Conservation (phyloP, 441 rosid species). For the Raphanus hybrid region DNA sequence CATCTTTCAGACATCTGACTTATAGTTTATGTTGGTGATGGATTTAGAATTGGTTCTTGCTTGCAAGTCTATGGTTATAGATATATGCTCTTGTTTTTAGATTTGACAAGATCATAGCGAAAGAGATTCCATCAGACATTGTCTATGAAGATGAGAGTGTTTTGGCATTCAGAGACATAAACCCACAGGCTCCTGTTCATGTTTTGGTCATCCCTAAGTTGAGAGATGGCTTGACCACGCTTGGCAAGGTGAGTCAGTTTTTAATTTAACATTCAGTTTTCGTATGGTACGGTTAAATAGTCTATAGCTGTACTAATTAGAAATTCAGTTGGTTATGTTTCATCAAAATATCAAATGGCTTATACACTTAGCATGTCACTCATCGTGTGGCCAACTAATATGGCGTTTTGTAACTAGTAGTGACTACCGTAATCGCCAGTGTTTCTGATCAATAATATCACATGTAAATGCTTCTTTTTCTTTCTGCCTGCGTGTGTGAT, state of each 20-base stretch:
- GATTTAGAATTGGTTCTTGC: too few relatives aligned
- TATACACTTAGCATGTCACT: too few relatives aligned
- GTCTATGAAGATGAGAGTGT: conserved; percentile 92
- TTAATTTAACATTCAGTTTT: not conserved
- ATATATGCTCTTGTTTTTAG: conserved; percentile 44
- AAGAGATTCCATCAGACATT: conserved; percentile 81
- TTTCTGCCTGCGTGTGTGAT: too few relatives aligned
- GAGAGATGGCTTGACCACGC: conserved; percentile 81
- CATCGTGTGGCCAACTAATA: too few relatives aligned
- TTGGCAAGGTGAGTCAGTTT: conserved; percentile 56
- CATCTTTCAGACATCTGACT: not conserved
- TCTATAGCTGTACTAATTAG: not conserved
- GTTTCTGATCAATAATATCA: too few relatives aligned
- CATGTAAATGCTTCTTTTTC: too few relatives aligned
- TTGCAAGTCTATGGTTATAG: too few relatives aligned
- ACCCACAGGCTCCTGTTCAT: conserved; percentile 91
- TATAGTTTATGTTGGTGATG: too few relatives aligned
- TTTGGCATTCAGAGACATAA: conserved; percentile 80
- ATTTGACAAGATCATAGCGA: conserved; percentile 89
- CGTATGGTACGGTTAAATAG: not conserved
- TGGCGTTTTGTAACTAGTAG: too few relatives aligned
- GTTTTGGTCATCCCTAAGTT: conserved; percentile 85
- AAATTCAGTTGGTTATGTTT: not conserved
- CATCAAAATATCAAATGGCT: too few relatives aligned
- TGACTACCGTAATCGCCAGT: too few relatives aligned